Evolutionary conservation across 2,329 filamentous ascomycete genomes (phyloP), one percentile per base, ranked within the genome.

Genomic region (Aspergillus spinulosporus): DNA sequence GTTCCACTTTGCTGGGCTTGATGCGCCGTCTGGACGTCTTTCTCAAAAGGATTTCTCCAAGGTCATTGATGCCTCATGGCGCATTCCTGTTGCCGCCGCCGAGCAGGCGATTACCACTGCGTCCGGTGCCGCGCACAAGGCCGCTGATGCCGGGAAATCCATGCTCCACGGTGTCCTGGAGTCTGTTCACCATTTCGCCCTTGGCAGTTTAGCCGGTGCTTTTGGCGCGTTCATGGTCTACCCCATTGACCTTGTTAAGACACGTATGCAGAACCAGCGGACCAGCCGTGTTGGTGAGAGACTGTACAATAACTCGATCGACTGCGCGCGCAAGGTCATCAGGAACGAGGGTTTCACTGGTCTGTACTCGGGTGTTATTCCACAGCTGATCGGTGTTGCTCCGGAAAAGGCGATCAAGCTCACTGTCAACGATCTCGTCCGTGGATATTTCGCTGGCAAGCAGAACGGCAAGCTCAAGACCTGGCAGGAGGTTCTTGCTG

Each of bases 181-280:
- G 70, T 96, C 92, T 1, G 84, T 81, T 1, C 95, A 97, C 75
- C 92, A 96, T 80, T 99, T 99, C 72, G 86, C 80, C 2, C 84
- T 99, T 5, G 94, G 94, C 58, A 92, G 89, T 72, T 65, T 96
- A 64, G 94, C 94, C 5, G 94, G 94, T 76, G 94, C 94, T 7
- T 99, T 99, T 71, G 94, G 94, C 72, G 94, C 94, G 9, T 97
- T 99, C 74, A 97, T 99, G 91, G 94, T 99, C 52, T 99, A 99
- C 74, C 94, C 94, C 26, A 97, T 99, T 70, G 94, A 99, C 78
- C 79, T 99, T 59, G 94, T 99, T 74, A 99, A 99, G 84, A 99
- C 94, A 1, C 87, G 94, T 59, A 89, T 99, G 87, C 94, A 99
- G 77, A 99, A 99, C 79, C 94, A 99, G 80, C 86, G 94, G 64